Conservation (phyloP, 768 basidiomycete genomes). For the Tricholoma sp. region DNA sequence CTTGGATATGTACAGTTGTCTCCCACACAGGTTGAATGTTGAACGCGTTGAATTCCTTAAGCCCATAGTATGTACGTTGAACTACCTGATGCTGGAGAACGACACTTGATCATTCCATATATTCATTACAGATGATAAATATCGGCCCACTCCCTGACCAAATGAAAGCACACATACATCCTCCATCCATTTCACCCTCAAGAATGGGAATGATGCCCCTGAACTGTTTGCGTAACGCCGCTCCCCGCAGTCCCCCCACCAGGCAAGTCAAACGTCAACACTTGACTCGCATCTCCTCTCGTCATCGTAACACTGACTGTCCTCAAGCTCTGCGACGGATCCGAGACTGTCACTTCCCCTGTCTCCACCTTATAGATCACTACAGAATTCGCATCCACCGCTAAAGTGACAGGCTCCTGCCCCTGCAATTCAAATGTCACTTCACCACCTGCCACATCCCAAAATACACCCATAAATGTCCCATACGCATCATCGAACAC, state of each 20-base stretch:
- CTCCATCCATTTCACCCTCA: not conserved
- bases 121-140: too few relatives aligned
- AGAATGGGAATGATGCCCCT: not conserved
- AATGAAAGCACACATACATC: not conserved
- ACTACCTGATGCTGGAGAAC: too few relatives aligned
- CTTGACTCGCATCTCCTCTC: slow-evolving; percentile 23
- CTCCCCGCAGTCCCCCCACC: slow-evolving; percentile 20
- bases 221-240: slow-evolving; percentile 13
- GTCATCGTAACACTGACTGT: slow-evolving; percentile 28
- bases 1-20: too few relatives aligned
- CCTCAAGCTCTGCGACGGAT: slow-evolving; percentile 55
- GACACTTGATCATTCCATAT: too few relatives aligned
- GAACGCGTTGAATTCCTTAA: too few relatives aligned
- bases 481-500: slow-evolving; percentile 38
- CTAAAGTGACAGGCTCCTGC: slow-evolving; percentile 27
- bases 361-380: slow-evolving; percentile 38
- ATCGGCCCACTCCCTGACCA: too few relatives aligned
- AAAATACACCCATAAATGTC: slow-evolving; percentile 49
- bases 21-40: too few relatives aligned
- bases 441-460: slow-evolving; percentile 44
- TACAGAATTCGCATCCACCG: slow-evolving; percentile 37
- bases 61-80: too few relatives aligned
- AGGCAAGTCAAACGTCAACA: slow-evolving; percentile 19
- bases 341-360: slow-evolving; percentile 52
- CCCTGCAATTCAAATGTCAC: slow-evolving; percentile 28